Evolutionary conservation across 805 yeast species (phyloP).

Genomic region (Lachancea sp.): DNA sequence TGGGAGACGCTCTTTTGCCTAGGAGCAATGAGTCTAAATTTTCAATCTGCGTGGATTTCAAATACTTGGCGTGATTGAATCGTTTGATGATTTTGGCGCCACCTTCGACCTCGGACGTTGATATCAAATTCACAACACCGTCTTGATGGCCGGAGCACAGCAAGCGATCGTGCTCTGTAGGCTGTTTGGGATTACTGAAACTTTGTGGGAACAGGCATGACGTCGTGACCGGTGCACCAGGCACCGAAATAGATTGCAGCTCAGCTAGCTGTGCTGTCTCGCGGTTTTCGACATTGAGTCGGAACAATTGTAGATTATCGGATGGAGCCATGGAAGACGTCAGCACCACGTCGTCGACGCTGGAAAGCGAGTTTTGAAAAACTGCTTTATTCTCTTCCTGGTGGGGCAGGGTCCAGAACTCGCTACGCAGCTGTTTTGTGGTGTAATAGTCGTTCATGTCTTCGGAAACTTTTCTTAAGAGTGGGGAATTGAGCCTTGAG

Average conservation of each 20-base stretch:
- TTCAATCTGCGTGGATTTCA: constrained; percentile 27
- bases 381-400: constrained; percentile 10
- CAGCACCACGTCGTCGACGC: constrained; percentile 14
- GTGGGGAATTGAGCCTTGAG: constrained; percentile 18
- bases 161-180: constrained; percentile 13
- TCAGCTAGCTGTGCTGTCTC: constrained; percentile 11
- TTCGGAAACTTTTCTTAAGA: constrained; percentile 24
- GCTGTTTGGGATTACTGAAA: constrained; percentile 7
- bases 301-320: constrained; percentile 19
- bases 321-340: constrained; percentile 13
- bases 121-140: constrained; percentile 67
- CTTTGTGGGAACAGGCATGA: constrained; percentile 12
- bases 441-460: constrained; percentile 26
- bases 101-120: constrained; percentile 42
- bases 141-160: constrained; percentile 69
- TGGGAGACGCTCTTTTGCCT: constrained; percentile 14
- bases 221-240: constrained; percentile 19
- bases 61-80: constrained; percentile 70
- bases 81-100: constrained; percentile 71
- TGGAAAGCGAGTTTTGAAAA: constrained; percentile 11
- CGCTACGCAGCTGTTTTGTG: constrained; percentile 23
- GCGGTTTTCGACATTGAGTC: background rate
- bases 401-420: constrained; percentile 19
- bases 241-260: constrained; percentile 23
- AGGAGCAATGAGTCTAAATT: constrained; percentile 15